These are phyloP conservation scores for Amyloporia xantha DNA, from an alignment of 768 basidiomycete genomes.

Conservation along the genomic window DNA sequence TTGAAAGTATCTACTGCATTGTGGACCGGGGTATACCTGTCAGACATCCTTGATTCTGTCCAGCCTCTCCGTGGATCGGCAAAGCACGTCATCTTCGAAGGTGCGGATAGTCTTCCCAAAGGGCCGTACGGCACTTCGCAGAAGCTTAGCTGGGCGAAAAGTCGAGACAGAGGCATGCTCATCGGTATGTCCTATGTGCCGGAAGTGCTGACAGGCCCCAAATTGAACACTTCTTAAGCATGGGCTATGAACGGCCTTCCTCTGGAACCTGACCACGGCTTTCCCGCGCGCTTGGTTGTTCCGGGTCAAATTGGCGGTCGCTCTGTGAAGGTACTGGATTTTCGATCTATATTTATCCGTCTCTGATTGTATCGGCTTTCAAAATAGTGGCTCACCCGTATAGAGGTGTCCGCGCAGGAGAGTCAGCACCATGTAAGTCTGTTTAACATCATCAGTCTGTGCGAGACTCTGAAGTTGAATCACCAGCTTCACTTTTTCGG, in stretches of 20 bases:
- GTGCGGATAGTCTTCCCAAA: slow-evolving; percentile 47
- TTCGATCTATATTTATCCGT: too few relatives aligned
- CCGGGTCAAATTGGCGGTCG: slow-evolving; percentile 60
- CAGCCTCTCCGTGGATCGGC: slow-evolving; percentile 30
- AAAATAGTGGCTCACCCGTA: slow-evolving; percentile 48
- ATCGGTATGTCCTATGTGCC: slow-evolving; percentile 22
- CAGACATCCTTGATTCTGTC: slow-evolving; percentile 45
- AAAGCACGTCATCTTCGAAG: slow-evolving; percentile 55
- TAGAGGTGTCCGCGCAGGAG: slow-evolving; percentile 44
- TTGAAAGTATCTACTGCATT: slow-evolving; percentile 42
- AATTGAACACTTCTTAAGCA: slow-evolving; percentile 16
- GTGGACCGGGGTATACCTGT: slow-evolving; percentile 53
- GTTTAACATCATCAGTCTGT: too few relatives aligned
- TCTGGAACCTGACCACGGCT: slow-evolving; percentile 59
- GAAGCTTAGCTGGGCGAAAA: slow-evolving; percentile 38
- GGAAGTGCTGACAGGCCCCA: not conserved
- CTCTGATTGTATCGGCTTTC: too few relatives aligned
- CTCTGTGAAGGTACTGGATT: slow-evolving; percentile 35
- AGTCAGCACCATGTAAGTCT: slow-evolving; percentile 38
- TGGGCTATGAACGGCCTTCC: slow-evolving; percentile 58
- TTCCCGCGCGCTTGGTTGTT: slow-evolving; percentile 55
- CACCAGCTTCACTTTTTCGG: slow-evolving; percentile 32
- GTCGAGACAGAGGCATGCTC: slow-evolving; percentile 44
- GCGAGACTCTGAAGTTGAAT: too few relatives aligned
- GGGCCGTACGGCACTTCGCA: slow-evolving; percentile 55